Conservation (phyloP, 164 flowering plant genomes). For the Brasenia schreberi region DNA sequence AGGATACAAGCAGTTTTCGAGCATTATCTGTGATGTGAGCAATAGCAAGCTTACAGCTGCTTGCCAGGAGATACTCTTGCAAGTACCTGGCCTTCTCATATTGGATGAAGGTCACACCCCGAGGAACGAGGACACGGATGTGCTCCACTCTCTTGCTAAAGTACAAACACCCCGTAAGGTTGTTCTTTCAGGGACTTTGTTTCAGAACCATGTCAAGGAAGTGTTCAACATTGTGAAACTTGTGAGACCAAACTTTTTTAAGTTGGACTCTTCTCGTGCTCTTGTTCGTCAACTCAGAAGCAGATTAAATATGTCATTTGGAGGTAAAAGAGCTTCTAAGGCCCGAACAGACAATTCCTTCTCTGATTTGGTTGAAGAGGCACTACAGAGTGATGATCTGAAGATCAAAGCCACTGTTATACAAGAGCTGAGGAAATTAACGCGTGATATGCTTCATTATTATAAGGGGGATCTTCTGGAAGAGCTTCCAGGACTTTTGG, state of each 20-base stretch:
- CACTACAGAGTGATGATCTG: conserved; percentile 49
- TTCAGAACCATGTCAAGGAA: conserved; percentile 89
- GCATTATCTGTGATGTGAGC: conserved; percentile 41
- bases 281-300: conserved; percentile 53
- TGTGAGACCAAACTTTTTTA: conserved; percentile 73
- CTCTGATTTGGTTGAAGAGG: conserved; percentile 61
- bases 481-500: conserved; percentile 85
- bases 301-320: conserved; percentile 30
- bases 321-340: conserved; percentile 26
- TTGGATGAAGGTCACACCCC: conserved; percentile 96
- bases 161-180: conserved; percentile 72
- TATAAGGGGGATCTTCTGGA: conserved; percentile 85
- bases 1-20: conserved; percentile 73
- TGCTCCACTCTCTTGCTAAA: conserved; percentile 47
- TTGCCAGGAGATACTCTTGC: conserved; percentile 56
- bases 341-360: conserved; percentile 27
- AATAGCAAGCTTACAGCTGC: conserved; percentile 13
- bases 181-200: conserved; percentile 87
- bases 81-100: conserved; percentile 58
- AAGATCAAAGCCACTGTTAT: conserved; percentile 50
- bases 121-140: conserved; percentile 61
- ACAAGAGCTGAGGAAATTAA: conserved; percentile 80
- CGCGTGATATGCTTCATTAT: conserved; percentile 65
- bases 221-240: conserved; percentile 82
- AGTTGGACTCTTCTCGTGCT: conserved; percentile 28